These are phyloP conservation scores for Leccinum sublutescens DNA, from an alignment of 768 basidiomycete species.

Conservation along the genomic window DNA sequence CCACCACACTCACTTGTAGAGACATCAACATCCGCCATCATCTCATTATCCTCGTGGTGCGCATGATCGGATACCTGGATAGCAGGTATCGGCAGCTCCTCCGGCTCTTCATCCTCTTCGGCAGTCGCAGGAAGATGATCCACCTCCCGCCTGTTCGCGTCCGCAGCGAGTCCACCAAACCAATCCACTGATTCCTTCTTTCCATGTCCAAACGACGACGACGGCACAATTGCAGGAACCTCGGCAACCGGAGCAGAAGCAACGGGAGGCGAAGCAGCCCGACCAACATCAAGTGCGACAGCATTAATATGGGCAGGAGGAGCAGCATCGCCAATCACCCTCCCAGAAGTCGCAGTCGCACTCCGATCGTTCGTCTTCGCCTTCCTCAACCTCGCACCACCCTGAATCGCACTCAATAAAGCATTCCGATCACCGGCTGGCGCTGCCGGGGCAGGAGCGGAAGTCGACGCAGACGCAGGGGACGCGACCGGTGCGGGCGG, in stretches of 20 bases:
- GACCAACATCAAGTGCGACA: constrained; percentile 31
- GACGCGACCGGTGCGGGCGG: constrained; percentile 24
- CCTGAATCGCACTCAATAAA: constrained; percentile 76
- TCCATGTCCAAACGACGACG: constrained; percentile 33
- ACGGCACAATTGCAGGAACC: constrained; percentile 13
- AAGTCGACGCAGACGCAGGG: constrained; percentile 31
- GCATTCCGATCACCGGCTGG: constrained; percentile 57
- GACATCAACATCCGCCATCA: constrained; percentile 72
- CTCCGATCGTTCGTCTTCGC: constrained; percentile 84
- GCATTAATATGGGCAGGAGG: constrained; percentile 69
- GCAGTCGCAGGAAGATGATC: constrained; percentile 48
- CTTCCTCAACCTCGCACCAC: constrained; percentile 68
- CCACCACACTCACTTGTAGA: constrained; percentile 45
- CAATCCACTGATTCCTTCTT: constrained; percentile 86
- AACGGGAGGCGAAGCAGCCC: constrained; percentile 29
- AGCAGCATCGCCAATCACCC: constrained; percentile 70
- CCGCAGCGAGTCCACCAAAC: constrained; percentile 82
- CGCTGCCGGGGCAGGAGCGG: constrained; percentile 41
- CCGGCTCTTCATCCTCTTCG: constrained; percentile 51
- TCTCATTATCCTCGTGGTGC: constrained; percentile 43
- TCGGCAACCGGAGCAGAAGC: constrained; percentile 21
- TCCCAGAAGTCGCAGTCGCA: constrained; percentile 64
- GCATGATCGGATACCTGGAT: constrained; percentile 55
- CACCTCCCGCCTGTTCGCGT: constrained; percentile 46
- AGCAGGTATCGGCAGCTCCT: constrained; percentile 41